Evolutionary conservation across 768 basidiomycete genomes (phyloP).

Genomic region (Lactarius sp.): DNA sequence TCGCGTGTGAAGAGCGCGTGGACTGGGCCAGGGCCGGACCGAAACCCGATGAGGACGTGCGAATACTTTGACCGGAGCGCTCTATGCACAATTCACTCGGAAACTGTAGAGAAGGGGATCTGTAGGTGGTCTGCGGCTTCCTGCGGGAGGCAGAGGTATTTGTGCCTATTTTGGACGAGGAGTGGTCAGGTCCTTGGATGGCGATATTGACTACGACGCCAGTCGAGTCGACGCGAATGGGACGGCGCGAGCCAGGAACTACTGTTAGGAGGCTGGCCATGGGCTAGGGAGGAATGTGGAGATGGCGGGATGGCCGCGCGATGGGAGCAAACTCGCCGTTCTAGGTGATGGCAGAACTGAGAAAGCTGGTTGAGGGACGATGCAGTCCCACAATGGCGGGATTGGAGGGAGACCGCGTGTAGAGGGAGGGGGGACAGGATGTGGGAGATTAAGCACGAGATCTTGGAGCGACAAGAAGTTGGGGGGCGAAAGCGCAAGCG

Average conservation of each 20-base stretch:
- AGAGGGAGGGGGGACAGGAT: background rate
- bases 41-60: conserved; percentile 12
- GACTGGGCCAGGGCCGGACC: background rate
- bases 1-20: conserved; percentile 14
- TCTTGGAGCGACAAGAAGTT: background rate
- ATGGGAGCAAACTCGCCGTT: conserved; percentile 2
- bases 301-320: background rate
- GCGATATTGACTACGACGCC: conserved; percentile 23
- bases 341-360: background rate
- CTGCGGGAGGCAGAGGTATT: conserved; percentile 19
- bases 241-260: conserved; percentile 26
- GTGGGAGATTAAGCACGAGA: background rate
- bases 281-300: background rate
- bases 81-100: conserved; percentile 23
- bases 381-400: background rate
- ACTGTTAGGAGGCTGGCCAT: conserved; percentile 21
- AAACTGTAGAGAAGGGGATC: conserved; percentile 23
- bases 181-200: conserved; percentile 5
- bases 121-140: conserved; percentile 25
- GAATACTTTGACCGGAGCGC: conserved; percentile 19
- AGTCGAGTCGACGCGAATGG: conserved; percentile 23
- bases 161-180: conserved; percentile 19
- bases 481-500: background rate
- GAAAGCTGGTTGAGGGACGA: background rate
- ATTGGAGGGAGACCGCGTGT: conserved; percentile 2